Base-by-base conservation (phyloP, 2,329 filamentous ascomycete genomes). In the Stachybotrys echinatus region DNA sequence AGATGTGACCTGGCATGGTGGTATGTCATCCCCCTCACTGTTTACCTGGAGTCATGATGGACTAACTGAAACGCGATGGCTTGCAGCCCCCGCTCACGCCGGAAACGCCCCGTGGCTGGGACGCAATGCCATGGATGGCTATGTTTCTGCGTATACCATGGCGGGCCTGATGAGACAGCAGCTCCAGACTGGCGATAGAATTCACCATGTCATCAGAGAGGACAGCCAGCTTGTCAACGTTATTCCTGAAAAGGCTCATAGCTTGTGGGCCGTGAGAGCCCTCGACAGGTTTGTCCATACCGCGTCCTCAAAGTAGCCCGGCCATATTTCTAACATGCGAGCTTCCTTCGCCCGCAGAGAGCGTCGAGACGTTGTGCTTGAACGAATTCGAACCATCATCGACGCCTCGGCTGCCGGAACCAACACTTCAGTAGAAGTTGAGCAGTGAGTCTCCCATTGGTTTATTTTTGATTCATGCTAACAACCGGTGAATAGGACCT, bases 141-240 rank as follows among this genome's bases (percentile, higher is more conserved):
- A 54, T 6, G 54, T 59, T 10, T 45, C 54, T 1, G 52, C 55
- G 0, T 59, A 59, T 19, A 50, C 45, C 12, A 58, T 54, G 12
- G 48, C 55, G 12, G 55, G 55, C 2, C 47, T 60, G 18, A 49
- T 55, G 10, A 52, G 58, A 0, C 58, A 59, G 20, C 58, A 60
- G 42, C 52, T 60, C 14, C 57, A 52, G 2, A 50, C 54, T 3
- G 51, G 55, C n/a, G 56, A 60, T 20, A 45, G 58, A 4, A 54
- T 60, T 12, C 58, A 60, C 21, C 55, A 58, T 27, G 54, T 60
- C 6, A 52, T 60, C 22, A 51, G 31, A n/a, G 56, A 57, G 22
- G 48, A 21, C 17, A 48, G 50, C 1, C 47, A 47, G 12, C 54
- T 50, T 5, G 50, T 49, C 18, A 55, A 55, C 37, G 50, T 55